phyloP scores from a whole-genome alignment of 768 basidiomycete species.

The Lactifluus piperatus region DNA sequence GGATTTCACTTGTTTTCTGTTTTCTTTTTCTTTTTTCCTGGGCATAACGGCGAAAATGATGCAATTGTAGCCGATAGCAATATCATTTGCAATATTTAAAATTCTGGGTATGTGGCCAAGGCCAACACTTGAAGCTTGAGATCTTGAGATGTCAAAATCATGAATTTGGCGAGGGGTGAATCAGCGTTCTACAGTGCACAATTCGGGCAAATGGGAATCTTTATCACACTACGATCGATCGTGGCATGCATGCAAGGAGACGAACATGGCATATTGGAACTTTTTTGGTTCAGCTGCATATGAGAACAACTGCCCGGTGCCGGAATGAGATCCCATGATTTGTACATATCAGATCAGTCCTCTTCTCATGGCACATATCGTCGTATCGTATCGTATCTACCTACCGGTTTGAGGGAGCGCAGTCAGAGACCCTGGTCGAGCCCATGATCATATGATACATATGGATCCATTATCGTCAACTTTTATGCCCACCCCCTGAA shows the following conservation, averaged over 20 bases:
- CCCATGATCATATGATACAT: too few species aligned
- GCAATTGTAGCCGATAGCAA: conserved; percentile 16
- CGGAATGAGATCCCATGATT: not conserved
- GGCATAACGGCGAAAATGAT: not conserved
- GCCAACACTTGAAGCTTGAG: not conserved
- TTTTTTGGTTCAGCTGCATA: too few species aligned
- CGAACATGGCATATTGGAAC: too few species aligned
- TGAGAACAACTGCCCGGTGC: too few species aligned
- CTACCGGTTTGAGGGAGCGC: not conserved
- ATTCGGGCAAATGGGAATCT: not conserved
- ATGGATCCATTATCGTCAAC: too few species aligned
- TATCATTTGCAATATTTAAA: conserved; percentile 3
- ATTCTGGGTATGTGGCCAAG: not conserved
- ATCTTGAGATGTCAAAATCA: too few species aligned
- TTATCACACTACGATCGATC: not conserved
- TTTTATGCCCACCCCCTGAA: too few species aligned
- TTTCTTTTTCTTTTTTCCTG: not conserved
- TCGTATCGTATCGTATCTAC: not conserved
- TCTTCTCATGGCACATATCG: not conserved
- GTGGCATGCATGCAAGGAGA: not conserved
- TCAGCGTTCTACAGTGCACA: too few species aligned
- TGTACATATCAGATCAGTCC: not conserved
- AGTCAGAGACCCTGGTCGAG: too few species aligned
- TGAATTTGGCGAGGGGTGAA: too few species aligned
- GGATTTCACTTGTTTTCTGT: not conserved